Evolutionary conservation across 139 green algal species (phyloP).

Genomic region (Chlorella vulgaris): DNA sequence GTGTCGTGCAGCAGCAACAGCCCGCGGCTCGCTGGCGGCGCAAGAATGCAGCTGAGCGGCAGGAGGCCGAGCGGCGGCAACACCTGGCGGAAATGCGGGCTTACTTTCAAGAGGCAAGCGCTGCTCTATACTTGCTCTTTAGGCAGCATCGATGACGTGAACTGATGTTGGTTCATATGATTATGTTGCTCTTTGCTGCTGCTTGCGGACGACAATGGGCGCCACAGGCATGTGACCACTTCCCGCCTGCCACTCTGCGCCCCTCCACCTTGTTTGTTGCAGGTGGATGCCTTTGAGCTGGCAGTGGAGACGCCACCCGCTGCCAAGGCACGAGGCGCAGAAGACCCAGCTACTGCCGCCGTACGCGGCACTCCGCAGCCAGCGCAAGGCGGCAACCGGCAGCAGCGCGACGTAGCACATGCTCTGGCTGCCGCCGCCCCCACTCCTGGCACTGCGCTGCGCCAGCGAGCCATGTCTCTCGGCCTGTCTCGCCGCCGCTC

Average conservation of each 20-base stretch:
- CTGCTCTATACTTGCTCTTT: not conserved
- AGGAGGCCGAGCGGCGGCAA: not conserved
- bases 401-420: not conserved
- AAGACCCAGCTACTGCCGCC: not conserved
- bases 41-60: not conserved
- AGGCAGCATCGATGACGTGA: not conserved
- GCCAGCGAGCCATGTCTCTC: slow-evolving; percentile 29
- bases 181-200: too few relatives aligned
- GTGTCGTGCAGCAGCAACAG: not conserved
- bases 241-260: not conserved
- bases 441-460: not conserved
- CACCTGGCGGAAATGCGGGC: slow-evolving; percentile 35
- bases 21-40: slow-evolving; percentile 16
- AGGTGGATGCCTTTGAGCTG: slow-evolving; percentile 70
- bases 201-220: too few relatives aligned
- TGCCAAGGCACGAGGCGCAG: not conserved
- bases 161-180: too few relatives aligned
- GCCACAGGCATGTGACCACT: too few relatives aligned
- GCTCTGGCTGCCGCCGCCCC: slow-evolving; percentile 12
- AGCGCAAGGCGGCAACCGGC: not conserved
- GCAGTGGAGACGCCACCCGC: slow-evolving; percentile 51
- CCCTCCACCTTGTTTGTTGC: not conserved
- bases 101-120: slow-evolving; percentile 38
- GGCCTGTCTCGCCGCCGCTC: slow-evolving; percentile 42
- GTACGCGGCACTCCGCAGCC: not conserved